phyloP scores from a whole-genome alignment of 1,284 basidiomycete genomes.

The Leccinum angustisporum region DNA sequence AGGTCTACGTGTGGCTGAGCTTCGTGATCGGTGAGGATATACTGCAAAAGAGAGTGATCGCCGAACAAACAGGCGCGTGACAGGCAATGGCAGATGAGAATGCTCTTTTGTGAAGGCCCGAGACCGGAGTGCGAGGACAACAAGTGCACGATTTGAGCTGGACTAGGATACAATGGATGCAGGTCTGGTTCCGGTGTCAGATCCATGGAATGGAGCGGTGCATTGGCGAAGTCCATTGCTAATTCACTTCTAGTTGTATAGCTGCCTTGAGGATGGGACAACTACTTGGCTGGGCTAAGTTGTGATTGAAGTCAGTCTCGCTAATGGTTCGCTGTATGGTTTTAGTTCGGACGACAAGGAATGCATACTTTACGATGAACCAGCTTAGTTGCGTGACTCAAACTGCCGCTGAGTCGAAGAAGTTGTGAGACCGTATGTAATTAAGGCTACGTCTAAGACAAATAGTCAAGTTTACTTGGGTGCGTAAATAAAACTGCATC shows the following conservation, averaged over 20 bases:
- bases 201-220: constrained; percentile 38
- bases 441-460: neutral
- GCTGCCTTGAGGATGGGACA: constrained; percentile 10
- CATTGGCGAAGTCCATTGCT: constrained; percentile 14
- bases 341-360: constrained; percentile 24
- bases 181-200: constrained; percentile 73
- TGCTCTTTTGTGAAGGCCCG: constrained; percentile 59
- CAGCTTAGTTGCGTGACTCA: constrained; percentile 2
- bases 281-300: neutral
- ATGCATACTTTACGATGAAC: constrained; percentile 9
- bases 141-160: constrained; percentile 57
- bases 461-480: constrained; percentile 6
- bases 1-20: constrained; percentile 71
- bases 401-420: neutral
- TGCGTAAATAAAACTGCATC: neutral
- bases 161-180: constrained; percentile 71
- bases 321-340: constrained; percentile 10
- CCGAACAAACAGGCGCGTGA: constrained; percentile 73
- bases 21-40: constrained; percentile 68
- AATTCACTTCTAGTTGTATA: constrained; percentile 1
- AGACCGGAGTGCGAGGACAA: constrained; percentile 68
- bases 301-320: constrained; percentile 8
- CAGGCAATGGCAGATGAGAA: constrained; percentile 70
- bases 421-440: constrained; percentile 6
- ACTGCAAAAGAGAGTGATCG: constrained; percentile 69